phyloP scores from a whole-genome alignment of 1,139 yeast species.

The Kurtzmaniella quercitrusa region DNA sequence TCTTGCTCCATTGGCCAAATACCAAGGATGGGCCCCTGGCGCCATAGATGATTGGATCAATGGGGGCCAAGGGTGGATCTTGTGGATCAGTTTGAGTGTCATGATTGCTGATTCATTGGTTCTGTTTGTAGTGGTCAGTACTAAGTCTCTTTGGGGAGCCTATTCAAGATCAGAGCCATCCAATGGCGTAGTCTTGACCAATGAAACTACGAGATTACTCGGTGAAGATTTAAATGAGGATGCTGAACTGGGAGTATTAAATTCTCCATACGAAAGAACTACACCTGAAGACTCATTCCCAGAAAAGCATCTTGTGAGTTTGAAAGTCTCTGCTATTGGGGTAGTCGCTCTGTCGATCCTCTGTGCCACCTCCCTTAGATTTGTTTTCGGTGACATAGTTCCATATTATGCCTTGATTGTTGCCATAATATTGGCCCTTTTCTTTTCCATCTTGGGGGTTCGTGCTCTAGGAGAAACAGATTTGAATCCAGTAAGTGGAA shows the following conservation, averaged over 20 bases:
- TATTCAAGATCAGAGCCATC: constrained; percentile 2
- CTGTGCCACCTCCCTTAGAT: constrained; percentile 60
- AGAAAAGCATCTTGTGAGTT: constrained; percentile 46
- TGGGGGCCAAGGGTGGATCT: constrained; percentile 96
- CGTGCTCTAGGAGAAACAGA: constrained; percentile 96
- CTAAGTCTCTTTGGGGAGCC: constrained; percentile 31
- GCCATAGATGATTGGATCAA: constrained; percentile 86
- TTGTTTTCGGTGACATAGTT: constrained; percentile 65
- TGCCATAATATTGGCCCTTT: constrained; percentile 71
- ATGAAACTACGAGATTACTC: neutral
- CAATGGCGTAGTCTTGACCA: neutral
- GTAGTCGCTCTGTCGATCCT: constrained; percentile 58
- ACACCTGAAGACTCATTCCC: constrained; percentile 3
- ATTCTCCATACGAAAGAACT: neutral
- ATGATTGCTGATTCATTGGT: constrained; percentile 93
- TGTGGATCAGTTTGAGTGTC: constrained; percentile 89
- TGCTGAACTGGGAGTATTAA: neutral
- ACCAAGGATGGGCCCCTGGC: constrained; percentile 83
- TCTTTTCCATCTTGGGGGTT: constrained; percentile 81
- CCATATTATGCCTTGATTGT: constrained; percentile 67
- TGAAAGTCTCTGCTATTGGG: constrained; percentile 53
- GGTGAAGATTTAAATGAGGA: neutral
- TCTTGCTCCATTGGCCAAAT: constrained; percentile 72
- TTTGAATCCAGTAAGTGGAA: constrained; percentile 93
- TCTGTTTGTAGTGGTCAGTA: constrained; percentile 64